Conservation (phyloP, 169 alveolate species). For the Plasmodium cynomolgi region DNA sequence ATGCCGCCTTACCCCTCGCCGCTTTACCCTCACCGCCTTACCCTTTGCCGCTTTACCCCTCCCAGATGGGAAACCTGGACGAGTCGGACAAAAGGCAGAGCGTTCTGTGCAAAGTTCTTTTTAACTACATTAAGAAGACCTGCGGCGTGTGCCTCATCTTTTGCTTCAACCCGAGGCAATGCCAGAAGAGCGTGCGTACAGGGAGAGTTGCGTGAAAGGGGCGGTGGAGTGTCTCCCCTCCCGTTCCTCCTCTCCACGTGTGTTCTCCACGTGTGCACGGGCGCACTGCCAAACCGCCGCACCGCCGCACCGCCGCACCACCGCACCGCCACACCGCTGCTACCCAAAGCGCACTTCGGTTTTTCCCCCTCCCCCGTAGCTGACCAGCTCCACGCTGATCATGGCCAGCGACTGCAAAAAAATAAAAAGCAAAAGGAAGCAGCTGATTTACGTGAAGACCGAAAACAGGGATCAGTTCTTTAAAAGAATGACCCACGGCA, state of each 20-base stretch:
- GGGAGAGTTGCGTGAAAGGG: too few relatives aligned
- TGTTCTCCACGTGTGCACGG: too few relatives aligned
- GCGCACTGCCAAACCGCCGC: too few relatives aligned
- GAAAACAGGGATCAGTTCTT: conserved; percentile 28
- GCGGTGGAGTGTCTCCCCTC: too few relatives aligned
- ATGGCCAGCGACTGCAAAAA: conserved; percentile 67
- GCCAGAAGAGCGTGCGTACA: conserved; percentile 62
- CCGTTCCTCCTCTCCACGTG: too few relatives aligned
- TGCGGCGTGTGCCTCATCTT: conserved; percentile 70
- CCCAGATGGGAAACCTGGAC: conserved; percentile 55
- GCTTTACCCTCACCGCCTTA: too few relatives aligned
- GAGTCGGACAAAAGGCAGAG: conserved; percentile 73
- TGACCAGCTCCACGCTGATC: conserved; percentile 53
- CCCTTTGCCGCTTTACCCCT: not conserved
- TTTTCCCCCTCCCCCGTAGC: not conserved
- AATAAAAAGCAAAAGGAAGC: conserved; percentile 68
- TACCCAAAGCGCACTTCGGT: not conserved
- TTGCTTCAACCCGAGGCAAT: conserved; percentile 48
- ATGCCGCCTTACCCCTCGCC: not conserved
- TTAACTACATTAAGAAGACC: conserved; percentile 56
- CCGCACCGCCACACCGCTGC: not conserved
- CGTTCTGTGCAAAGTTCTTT: conserved; percentile 60
- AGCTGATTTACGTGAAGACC: conserved; percentile 35
- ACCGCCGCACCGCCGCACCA: too few relatives aligned
- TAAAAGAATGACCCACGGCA: conserved; percentile 3